Conservation (phyloP, 805 yeast species). For the Geotrichum ghanense region DNA sequence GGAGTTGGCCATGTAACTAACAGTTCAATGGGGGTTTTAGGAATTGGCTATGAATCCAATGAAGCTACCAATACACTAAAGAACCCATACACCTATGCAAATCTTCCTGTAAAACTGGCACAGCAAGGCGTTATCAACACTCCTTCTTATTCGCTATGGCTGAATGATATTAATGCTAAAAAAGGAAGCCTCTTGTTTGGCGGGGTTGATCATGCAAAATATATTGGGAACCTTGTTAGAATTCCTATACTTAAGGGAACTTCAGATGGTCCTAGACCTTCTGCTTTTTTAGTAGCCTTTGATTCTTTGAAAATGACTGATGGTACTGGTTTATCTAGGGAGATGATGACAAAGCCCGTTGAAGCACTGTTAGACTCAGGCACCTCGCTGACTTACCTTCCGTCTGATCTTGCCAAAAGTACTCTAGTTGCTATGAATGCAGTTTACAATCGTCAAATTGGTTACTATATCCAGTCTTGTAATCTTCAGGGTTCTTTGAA, state of each 20-base stretch:
- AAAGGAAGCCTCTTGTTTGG: constrained; percentile 53
- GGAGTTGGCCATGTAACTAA: constrained; percentile 64
- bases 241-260: constrained; percentile 8
- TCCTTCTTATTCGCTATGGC: constrained; percentile 37
- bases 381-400: constrained; percentile 13
- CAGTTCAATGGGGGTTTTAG: constrained; percentile 45
- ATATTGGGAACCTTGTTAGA: constrained; percentile 31
- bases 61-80: constrained; percentile 21
- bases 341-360: neutral
- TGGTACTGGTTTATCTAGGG: neutral
- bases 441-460: neutral
- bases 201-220: constrained; percentile 55
- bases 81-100: constrained; percentile 7
- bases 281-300: neutral
- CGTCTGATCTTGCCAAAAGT: constrained; percentile 1
- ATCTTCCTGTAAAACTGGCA: constrained; percentile 26
- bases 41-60: constrained; percentile 25
- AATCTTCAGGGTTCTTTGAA: neutral
- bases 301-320: neutral
- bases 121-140: constrained; percentile 31
- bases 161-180: constrained; percentile 28
- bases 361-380: constrained; percentile 13
- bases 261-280: neutral
- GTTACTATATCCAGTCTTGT: constrained; percentile 2
- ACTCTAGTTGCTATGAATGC: neutral